Base-by-base conservation (phyloP, 108 stramenopile species). In the Chaetoceros tenuissimus region DNA sequence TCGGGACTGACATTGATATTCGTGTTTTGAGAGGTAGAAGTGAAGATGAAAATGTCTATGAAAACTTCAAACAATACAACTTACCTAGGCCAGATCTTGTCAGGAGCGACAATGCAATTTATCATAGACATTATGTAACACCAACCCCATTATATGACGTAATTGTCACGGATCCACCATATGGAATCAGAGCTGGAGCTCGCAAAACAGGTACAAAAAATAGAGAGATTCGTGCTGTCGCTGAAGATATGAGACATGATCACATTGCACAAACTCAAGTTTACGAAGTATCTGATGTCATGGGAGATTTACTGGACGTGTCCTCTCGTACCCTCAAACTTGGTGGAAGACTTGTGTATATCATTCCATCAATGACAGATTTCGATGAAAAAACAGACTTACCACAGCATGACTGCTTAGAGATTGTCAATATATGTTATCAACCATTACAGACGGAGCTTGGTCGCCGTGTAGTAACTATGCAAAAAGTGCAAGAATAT, bases 111-210 rank as follows among this genome's bases (percentile, higher is more conserved):
- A 89, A 91, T 59, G 71, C 94, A 3, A 70, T 96, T 22, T 94
- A 92, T 47, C 71, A 72, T 53, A 73, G 91, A 30, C 94, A 95
- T 55, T 94, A 80, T 48, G 65, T 80, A 45, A 18, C 61, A 2
- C 66, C 64, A 49, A 57, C 48, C 34, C 82, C 80, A 34, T 22
- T 81, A 31, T 96, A 84, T 60, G 94, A 99, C 68, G 83, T 73
- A n/a, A 92, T 92, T 28, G 31, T 84, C 23, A 77, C 77, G 0
- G 91, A 92, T 66, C 91, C 91, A 7, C 91, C 91, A 0, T 92
- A 88, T 51, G 91, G 91, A 17, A 87, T 92, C 48, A 88, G 98
- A 28, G 98, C 98, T 10, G 98, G 96, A 3, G 98, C 98, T n/a
- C 70, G 85, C 24, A 82, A 82, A 49, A 74, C 71, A 31, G 92